Percentiles rank a stretch among this genome's conserved stretches.
Conservation (phyloP, 768 basidiomycete genomes). For the Epithele typhae region DNA sequence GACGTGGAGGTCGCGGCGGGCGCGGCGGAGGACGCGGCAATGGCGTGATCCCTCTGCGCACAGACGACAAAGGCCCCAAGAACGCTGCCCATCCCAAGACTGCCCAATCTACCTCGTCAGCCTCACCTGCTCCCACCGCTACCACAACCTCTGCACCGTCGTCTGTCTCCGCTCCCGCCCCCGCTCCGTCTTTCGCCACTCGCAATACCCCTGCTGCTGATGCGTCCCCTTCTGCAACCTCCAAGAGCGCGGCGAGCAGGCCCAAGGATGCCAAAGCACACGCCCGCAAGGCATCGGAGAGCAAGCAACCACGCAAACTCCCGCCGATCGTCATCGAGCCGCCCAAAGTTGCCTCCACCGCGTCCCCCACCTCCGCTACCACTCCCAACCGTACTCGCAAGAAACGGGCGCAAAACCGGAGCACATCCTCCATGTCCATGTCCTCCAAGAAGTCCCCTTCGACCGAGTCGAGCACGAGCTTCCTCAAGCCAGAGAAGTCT, state of each 20-base stretch:
- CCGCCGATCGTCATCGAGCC: conserved; percentile 16
- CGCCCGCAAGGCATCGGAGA: conserved; percentile 11
- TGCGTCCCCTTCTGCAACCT: not conserved
- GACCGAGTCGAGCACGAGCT: conserved; percentile 11
- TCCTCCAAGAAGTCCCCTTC: conserved; percentile 19
- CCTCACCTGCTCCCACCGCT: conserved; percentile 1
- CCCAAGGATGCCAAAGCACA: conserved; percentile 13
- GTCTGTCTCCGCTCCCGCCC: conserved; percentile 5
- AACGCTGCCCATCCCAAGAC: conserved; percentile 7
- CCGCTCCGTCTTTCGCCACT: not conserved
- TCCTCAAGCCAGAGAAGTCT: conserved; percentile 19
- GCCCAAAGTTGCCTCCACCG: conserved; percentile 16
- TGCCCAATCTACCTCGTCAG: conserved; percentile 16
- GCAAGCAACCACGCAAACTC: conserved; percentile 16
- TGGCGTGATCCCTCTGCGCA: conserved; percentile 16
- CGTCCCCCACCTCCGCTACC: conserved; percentile 37
- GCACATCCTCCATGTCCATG: conserved; percentile 10
- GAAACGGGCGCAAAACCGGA: conserved; percentile 42
- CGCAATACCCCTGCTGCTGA: conserved; percentile 1
- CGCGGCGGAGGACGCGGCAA: conserved; percentile 28
- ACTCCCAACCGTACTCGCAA: conserved; percentile 31
- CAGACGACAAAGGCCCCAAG: conserved; percentile 17
- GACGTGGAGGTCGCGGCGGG: conserved; percentile 29
- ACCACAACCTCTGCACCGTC: conserved; percentile 9
- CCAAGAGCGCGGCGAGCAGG: conserved; percentile 3